Evolutionary conservation across 768 basidiomycete genomes (phyloP), one percentile per base, ranked within the genome.

Genomic region (Auricularia sp.): DNA sequence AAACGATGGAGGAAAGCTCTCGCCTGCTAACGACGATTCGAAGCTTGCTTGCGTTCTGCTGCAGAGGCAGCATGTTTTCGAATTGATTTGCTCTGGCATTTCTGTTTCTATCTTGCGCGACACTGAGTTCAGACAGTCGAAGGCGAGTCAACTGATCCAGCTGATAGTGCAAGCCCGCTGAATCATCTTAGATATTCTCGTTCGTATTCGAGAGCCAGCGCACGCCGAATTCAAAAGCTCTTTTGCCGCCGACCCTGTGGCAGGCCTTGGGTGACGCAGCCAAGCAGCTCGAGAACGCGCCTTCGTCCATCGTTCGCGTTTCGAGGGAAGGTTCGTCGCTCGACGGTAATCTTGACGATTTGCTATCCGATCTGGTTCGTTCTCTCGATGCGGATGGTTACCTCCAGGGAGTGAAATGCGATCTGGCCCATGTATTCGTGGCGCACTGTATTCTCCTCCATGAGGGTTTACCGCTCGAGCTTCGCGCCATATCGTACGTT

Each of bases 101-200:
- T 75, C 85, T 0, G 77, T 86, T 5, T 77, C 82, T 0, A 71
- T 82, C 7, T 73, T 90, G 21, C 77, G 78, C 39, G 83, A 82
- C 0, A 77, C 81, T 1, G 82, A 83, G 67, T 88, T 85, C 68
- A 79, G 80, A 51, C 86, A 89, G 68, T 82, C 82, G 0, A 89
- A 88, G 78, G 88, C 83, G 16, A 21, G 73, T 54, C 29, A 29
- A 29, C 29, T 29, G 29, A 29, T 3, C 13, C 36, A 47, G 56
- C 51, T 54, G 8, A 42, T 42, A 7, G 64, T 51, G 42, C 29
- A 61, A 13, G 13, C 8, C 33, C 59, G 10, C 16, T 24, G 34
- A 6, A 36, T n/a, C 24, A 8, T 35, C 36, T 16, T 68, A 88
- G 88, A 81, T 88, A 45, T 71, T 83, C 13, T 78, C 87, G 0